These are phyloP conservation scores for Aurinia saxatilis DNA, from an alignment of 345 rosid genomes.

Conservation along the genomic window DNA sequence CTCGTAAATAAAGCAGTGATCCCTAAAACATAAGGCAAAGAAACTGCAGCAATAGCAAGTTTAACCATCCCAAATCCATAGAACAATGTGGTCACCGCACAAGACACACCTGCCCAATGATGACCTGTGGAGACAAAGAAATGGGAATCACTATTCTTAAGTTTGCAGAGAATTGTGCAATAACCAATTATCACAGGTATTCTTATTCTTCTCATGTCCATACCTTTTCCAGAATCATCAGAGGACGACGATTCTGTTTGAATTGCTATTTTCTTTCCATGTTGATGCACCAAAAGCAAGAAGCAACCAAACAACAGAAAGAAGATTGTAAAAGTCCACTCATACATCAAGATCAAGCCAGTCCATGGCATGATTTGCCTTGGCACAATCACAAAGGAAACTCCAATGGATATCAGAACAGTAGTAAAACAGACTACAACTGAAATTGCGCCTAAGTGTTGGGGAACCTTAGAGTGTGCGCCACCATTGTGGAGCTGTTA, in stretches of 20 bases:
- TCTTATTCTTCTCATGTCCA: background rate
- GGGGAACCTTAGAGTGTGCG: constrained; percentile 55
- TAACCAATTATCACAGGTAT: background rate
- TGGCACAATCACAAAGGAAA: constrained; percentile 64
- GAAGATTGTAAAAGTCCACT: constrained; percentile 84
- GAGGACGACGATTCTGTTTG: constrained; percentile 42
- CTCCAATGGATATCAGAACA: constrained; percentile 45
- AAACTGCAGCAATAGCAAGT: constrained; percentile 56
- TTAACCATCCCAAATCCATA: constrained; percentile 73
- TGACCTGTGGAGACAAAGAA: constrained; percentile 44
- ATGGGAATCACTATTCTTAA: background rate
- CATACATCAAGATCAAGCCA: constrained; percentile 78
- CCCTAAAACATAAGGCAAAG: constrained; percentile 72
- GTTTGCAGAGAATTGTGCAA: background rate
- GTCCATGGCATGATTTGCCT: constrained; percentile 94
- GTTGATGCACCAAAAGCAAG: constrained; percentile 52
- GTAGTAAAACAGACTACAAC: constrained; percentile 46
- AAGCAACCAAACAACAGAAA: constrained; percentile 56
- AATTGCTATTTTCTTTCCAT: constrained; percentile 55
- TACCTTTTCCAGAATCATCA: constrained; percentile 79
- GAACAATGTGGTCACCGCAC: constrained; percentile 45
- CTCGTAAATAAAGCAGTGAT: constrained; percentile 73
- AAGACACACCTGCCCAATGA: constrained; percentile 47
- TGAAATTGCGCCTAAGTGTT: constrained; percentile 63
- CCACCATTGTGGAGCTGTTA: constrained; percentile 39